Conservation (phyloP, 345 rosid genomes). For the Cardiospermum halicacabum region DNA sequence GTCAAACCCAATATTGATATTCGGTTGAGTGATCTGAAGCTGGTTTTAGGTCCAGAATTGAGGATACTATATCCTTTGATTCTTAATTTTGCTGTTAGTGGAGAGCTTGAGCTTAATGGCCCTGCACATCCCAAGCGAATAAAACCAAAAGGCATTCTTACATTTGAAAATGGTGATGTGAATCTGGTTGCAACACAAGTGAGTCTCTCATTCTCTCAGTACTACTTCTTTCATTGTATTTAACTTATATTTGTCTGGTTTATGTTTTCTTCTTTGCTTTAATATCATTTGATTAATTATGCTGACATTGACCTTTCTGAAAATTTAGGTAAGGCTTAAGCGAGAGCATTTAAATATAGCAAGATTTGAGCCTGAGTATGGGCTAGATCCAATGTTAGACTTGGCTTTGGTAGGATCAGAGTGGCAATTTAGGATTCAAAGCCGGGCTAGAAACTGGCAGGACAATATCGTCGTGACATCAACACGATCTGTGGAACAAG, state of each 20-base stretch:
- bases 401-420: slow-evolving; percentile 96
- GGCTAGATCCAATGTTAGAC: slow-evolving; percentile 87
- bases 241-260: slow-evolving; percentile 2
- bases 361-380: slow-evolving; percentile 93
- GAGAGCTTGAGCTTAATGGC: slow-evolving; percentile 89
- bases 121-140: slow-evolving; percentile 86
- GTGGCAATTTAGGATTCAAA: slow-evolving; percentile 96
- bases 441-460: slow-evolving; percentile 97
- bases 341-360: slow-evolving; percentile 90
- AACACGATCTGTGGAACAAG: slow-evolving; percentile 90
- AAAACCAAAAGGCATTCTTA: slow-evolving; percentile 85
- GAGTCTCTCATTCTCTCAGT: slow-evolving; percentile 21
- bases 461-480: slow-evolving; percentile 90
- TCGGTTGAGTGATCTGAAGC: slow-evolving; percentile 85
- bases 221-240: neutral
- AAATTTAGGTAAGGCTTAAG: slow-evolving; percentile 86
- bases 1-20: slow-evolving; percentile 78
- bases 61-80: slow-evolving; percentile 89
- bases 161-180: slow-evolving; percentile 96
- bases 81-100: slow-evolving; percentile 89
- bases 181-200: slow-evolving; percentile 98
- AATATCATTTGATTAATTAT: slow-evolving; percentile 8
- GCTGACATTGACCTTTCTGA: slow-evolving; percentile 14
- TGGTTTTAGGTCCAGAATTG: slow-evolving; percentile 89
- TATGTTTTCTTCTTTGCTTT: slow-evolving; percentile 6